phyloP scores from a whole-genome alignment of 441 rosid genomes.

The Corymbia citriodora region DNA sequence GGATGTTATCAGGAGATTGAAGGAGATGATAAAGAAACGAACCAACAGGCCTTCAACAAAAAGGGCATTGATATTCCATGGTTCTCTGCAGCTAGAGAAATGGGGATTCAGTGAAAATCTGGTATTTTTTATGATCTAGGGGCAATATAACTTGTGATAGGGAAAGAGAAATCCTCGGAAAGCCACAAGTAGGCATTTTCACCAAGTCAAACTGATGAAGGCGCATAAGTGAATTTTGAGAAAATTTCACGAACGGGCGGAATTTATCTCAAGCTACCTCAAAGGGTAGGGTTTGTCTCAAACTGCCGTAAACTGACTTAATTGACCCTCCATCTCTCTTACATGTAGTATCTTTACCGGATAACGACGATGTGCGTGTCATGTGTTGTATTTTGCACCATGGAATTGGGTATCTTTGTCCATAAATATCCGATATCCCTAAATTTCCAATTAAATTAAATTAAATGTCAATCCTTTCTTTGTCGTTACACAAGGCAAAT shows the following conservation, averaged over 20 bases:
- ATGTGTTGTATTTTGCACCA: neutral
- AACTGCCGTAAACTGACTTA: neutral
- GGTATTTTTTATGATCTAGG: neutral
- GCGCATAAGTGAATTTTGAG: neutral
- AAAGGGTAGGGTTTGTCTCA: neutral
- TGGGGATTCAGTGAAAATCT: neutral
- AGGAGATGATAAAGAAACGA: neutral
- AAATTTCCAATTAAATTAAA: neutral
- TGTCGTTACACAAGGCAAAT: neutral
- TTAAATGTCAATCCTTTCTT: neutral
- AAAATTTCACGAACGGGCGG: neutral
- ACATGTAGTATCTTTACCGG: neutral
- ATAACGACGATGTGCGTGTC: neutral
- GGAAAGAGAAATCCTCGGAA: neutral
- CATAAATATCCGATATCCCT: neutral
- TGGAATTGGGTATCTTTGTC: neutral
- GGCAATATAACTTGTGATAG: neutral
- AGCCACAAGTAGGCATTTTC: neutral
- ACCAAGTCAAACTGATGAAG: neutral
- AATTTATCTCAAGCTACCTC: neutral
- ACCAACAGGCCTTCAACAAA: neutral
- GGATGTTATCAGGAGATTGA: neutral
- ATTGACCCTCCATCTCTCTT: neutral
- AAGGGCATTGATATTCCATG: neutral
- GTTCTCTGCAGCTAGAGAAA: neutral